Conservation (phyloP, 1,284 basidiomycete species). For the Cystobasidiaceae sp. region DNA sequence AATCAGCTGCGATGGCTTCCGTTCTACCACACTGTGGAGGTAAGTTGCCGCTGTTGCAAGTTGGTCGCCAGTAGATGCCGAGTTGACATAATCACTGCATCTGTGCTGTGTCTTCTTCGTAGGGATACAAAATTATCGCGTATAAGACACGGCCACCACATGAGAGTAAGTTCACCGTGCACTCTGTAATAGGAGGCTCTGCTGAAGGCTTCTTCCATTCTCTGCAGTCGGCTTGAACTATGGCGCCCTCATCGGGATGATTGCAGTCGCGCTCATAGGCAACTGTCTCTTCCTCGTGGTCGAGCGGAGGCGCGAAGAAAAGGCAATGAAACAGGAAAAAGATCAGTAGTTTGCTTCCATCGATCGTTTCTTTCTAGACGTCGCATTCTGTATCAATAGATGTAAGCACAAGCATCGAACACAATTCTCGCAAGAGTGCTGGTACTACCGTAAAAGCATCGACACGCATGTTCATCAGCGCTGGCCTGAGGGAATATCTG, state of each 20-base stretch:
- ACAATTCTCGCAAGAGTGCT: no score
- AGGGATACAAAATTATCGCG: conserved; percentile 45
- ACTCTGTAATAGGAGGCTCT: background rate
- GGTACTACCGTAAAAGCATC: no score
- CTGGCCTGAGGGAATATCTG: no score
- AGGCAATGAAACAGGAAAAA: conserved; percentile 30
- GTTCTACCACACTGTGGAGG: conserved; percentile 14
- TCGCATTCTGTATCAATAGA: no score
- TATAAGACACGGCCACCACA: conserved; percentile 42
- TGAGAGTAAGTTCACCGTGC: conserved; percentile 20
- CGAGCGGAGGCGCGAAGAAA: conserved; percentile 41
- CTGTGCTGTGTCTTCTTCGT: conserved; percentile 31
- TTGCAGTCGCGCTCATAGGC: conserved; percentile 42
- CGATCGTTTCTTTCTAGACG: no score
- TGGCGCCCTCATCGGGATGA: conserved; percentile 43
- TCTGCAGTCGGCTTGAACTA: conserved; percentile 41
- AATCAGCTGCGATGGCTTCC: background rate
- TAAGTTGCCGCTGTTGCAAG: background rate
- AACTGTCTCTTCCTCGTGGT: conserved; percentile 39
- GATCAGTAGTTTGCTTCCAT: no score
- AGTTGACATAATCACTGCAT: background rate
- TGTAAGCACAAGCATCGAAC: no score
- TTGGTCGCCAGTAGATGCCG: background rate
- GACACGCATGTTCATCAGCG: no score
- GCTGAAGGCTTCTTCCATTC: background rate